Conservation (phyloP, 1,284 basidiomycete species). For the Amylostereum areolatum region DNA sequence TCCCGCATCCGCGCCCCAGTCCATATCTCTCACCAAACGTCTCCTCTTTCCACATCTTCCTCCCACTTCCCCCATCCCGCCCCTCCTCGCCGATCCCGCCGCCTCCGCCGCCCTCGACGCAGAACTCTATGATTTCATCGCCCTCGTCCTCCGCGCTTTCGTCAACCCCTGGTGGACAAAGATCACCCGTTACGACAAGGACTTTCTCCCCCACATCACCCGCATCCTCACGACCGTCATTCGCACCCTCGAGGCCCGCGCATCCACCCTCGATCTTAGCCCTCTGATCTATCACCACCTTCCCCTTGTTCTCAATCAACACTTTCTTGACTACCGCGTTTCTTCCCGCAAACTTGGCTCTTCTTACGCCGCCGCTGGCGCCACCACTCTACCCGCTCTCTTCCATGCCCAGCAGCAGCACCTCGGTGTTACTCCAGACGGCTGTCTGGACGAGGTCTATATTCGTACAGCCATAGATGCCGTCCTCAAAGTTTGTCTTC, state of each 20-base stretch:
- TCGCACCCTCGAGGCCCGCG: conserved; percentile 52
- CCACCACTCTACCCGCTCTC: conserved; percentile 51
- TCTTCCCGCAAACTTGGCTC: conserved; percentile 55
- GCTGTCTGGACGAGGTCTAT: conserved; percentile 65
- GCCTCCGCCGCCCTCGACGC: conserved; percentile 50
- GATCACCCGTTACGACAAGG: conserved; percentile 75
- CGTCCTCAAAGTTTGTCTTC: conserved; percentile 60
- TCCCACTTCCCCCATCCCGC: conserved; percentile 41
- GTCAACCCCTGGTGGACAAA: conserved; percentile 80
- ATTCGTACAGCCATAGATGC: conserved; percentile 70
- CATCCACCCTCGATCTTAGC: conserved; percentile 48
- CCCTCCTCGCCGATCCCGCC: conserved; percentile 38
- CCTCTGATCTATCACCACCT: conserved; percentile 53
- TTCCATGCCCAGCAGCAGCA: conserved; percentile 79
- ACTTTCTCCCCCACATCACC: conserved; percentile 69
- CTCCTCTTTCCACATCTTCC: conserved; percentile 63
- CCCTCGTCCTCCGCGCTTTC: conserved; percentile 68
- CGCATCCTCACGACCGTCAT: conserved; percentile 52
- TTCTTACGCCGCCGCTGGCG: conserved; percentile 62
- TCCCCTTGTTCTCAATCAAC: conserved; percentile 61
- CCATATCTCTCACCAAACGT: conserved; percentile 49
- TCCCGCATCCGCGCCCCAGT: conserved; percentile 15
- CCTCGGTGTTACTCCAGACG: conserved; percentile 64
- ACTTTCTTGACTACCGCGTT: conserved; percentile 69
- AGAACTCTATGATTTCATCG: conserved; percentile 73